phyloP scores from a whole-genome alignment of 805 yeast species.

The Candida maris region DNA sequence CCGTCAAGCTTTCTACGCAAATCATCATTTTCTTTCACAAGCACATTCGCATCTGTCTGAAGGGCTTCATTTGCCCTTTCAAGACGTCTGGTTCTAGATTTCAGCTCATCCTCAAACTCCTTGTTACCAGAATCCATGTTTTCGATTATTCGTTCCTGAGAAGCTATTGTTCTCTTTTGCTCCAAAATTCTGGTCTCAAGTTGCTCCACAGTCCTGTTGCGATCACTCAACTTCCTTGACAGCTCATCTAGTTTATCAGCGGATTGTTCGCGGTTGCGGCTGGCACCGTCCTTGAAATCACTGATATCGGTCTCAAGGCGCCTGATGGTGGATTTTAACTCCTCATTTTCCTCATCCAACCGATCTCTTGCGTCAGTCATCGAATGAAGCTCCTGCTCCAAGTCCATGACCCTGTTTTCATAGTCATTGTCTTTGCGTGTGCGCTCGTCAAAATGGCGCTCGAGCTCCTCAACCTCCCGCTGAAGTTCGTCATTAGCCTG shows the following conservation, averaged over 20 bases:
- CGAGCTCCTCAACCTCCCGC: conserved; percentile 4
- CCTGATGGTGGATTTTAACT: conserved; percentile 6
- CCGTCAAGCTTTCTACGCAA: conserved; percentile 4
- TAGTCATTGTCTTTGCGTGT: neutral
- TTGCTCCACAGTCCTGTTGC: neutral
- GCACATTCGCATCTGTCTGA: neutral
- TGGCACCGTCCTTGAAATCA: conserved; percentile 2
- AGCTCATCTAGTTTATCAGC: neutral
- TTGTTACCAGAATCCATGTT: neutral
- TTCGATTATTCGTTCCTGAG: conserved; percentile 8
- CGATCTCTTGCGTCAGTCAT: conserved; percentile 14
- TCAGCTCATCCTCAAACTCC: neutral
- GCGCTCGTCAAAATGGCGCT: conserved; percentile 7
- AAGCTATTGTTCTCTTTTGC: conserved; percentile 4
- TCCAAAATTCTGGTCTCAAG: conserved; percentile 1
- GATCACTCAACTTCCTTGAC: neutral
- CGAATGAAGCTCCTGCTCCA: conserved; percentile 11
- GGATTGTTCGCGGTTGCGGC: neutral
- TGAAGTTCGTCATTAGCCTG: conserved; percentile 3
- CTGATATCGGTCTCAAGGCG: conserved; percentile 5
- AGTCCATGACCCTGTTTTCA: conserved; percentile 11
- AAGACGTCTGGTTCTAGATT: neutral
- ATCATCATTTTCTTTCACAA: conserved; percentile 1
- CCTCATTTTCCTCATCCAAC: conserved; percentile 12
- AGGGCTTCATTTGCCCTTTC: conserved; percentile 1